These are phyloP conservation scores for Xylaria sp. DNA, from an alignment of 2,329 filamentous ascomycete genomes.

Conservation along the genomic window DNA sequence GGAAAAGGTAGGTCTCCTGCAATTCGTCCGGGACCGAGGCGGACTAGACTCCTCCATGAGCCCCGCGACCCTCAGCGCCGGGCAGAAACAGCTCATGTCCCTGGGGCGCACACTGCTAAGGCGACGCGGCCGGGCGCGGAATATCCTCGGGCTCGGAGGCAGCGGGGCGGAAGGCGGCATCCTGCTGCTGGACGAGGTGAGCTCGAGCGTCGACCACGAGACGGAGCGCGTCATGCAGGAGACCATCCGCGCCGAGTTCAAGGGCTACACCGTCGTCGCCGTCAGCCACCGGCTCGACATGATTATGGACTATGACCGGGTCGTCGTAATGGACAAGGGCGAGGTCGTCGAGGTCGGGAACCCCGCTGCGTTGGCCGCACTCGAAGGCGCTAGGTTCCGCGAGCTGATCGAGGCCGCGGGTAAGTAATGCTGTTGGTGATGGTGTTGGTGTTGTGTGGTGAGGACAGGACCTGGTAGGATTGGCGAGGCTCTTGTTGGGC, in stretches of 20 bases:
- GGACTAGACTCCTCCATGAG: slow-evolving; percentile 50
- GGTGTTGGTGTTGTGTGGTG: too few relatives aligned
- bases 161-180: slow-evolving; percentile 43
- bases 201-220: slow-evolving; percentile 46
- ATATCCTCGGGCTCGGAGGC: slow-evolving; percentile 35
- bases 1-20: slow-evolving; percentile 40
- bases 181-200: slow-evolving; percentile 50
- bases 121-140: slow-evolving; percentile 40
- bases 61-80: slow-evolving; percentile 58
- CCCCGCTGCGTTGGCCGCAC: slow-evolving; percentile 26
- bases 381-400: slow-evolving; percentile 6
- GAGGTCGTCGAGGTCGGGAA: slow-evolving; percentile 54
- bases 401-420: not conserved
- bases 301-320: slow-evolving; percentile 60
- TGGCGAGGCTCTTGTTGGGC: too few relatives aligned
- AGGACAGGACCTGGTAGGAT: too few relatives aligned
- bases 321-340: slow-evolving; percentile 60
- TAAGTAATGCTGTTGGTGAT: not conserved
- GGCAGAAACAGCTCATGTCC: slow-evolving; percentile 54
- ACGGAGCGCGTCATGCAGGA: slow-evolving; percentile 45
- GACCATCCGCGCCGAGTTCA: slow-evolving; percentile 43
- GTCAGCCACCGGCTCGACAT: slow-evolving; percentile 51
- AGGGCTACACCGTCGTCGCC: slow-evolving; percentile 59
- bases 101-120: slow-evolving; percentile 45
- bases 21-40: slow-evolving; percentile 41